A percentile compares a stretch with the other conserved stretches of the same genome.
Evolutionary conservation across 202 grass and related monocot genomes (phyloP).

Genomic region (Hordeum pubiflorum): DNA sequence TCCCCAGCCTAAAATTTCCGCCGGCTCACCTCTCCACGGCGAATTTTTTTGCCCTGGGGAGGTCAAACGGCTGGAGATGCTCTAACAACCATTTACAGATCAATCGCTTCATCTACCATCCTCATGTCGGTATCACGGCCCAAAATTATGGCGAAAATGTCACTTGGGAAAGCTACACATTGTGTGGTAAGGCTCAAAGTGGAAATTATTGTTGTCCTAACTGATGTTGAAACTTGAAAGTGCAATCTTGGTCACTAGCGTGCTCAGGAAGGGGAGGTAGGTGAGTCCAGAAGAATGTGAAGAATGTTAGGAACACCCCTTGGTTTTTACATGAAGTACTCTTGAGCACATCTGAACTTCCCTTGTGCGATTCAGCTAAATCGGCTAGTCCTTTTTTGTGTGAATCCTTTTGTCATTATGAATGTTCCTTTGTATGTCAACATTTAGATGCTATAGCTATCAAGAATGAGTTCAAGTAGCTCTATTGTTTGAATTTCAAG

Average conservation of each 20-base stretch:
- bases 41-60: no score
- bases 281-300: constrained; percentile 10
- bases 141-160: not conserved
- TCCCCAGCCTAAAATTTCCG: no score
- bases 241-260: constrained; percentile 33
- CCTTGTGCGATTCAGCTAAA: not conserved
- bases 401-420: not conserved
- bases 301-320: not conserved
- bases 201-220: constrained; percentile 20
- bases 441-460: not conserved
- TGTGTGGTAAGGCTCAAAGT: constrained; percentile 17
- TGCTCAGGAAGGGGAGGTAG: constrained; percentile 16
- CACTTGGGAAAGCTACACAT: constrained; percentile 3
- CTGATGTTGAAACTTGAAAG: constrained; percentile 34
- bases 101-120: constrained; percentile 14
- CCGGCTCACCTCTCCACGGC: no score
- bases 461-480: not conserved
- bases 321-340: not conserved
- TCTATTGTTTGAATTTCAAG: not conserved
- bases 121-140: constrained; percentile 4
- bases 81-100: not conserved
- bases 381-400: not conserved
- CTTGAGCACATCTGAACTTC: not conserved
- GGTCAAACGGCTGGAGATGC: no score
- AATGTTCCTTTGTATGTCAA: not conserved